Evolutionary conservation across 441 rosid genomes (phyloP).

Genomic region (Corymbia calophylla): DNA sequence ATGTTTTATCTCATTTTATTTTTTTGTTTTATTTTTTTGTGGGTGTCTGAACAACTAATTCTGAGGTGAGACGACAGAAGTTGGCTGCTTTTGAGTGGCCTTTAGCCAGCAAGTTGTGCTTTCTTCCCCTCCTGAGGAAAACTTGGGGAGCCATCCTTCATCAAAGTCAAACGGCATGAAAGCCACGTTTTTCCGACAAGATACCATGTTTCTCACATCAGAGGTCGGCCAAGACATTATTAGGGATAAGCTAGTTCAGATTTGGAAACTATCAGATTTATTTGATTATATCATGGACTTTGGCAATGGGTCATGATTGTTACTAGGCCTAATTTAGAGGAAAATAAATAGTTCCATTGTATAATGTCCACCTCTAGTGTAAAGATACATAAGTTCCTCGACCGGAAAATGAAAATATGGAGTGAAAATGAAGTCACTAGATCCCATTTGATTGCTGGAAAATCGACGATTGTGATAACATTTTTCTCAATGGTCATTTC

Average conservation of each 20-base stretch:
- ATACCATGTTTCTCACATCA: neutral
- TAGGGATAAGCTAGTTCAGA: neutral
- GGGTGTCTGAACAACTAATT: neutral
- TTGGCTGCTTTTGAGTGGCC: neutral
- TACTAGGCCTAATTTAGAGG: neutral
- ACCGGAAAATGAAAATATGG: neutral
- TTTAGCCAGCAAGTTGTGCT: neutral
- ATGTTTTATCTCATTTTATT: too few species aligned
- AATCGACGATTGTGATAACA: neutral
- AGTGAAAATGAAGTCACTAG: neutral
- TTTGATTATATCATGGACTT: neutral
- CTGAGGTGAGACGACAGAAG: neutral
- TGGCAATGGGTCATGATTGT: neutral
- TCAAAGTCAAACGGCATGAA: neutral
- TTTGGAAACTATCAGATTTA: neutral
- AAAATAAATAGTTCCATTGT: neutral
- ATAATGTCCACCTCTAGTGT: neutral
- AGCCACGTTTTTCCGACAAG: neutral
- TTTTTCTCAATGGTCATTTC: neutral
- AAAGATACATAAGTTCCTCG: neutral
- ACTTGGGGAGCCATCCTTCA: neutral
- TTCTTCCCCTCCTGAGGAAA: neutral
- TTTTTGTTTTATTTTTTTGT: neutral
- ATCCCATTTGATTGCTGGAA: neutral
- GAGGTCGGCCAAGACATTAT: neutral